Conservation (phyloP, 1,284 basidiomycete genomes). For the Pyrrhoderma lamaoense region DNA sequence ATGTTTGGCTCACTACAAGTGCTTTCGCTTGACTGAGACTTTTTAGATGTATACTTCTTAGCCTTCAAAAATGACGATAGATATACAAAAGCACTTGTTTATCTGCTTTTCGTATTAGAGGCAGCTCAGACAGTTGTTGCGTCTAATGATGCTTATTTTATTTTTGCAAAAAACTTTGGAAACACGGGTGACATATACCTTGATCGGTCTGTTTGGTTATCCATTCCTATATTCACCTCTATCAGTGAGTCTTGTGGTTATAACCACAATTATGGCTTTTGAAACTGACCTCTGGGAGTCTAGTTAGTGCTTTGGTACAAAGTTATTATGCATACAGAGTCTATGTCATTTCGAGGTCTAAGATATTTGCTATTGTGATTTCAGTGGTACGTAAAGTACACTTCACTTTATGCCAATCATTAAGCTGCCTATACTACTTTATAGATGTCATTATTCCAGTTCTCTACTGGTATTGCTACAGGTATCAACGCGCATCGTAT, state of each 20-base stretch:
- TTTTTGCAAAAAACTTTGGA: slow-evolving; percentile 25
- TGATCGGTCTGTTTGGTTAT: not conserved
- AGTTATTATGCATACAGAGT: not conserved
- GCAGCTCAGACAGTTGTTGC: slow-evolving; percentile 22
- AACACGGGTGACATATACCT: slow-evolving; percentile 5
- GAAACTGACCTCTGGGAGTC: not conserved
- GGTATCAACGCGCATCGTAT: not conserved
- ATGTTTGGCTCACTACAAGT: not conserved
- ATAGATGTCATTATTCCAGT: not conserved
- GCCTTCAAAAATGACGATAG: slow-evolving; percentile 24
- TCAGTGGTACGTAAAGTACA: not conserved
- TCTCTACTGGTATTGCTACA: not conserved
- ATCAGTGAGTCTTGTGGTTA: not conserved
- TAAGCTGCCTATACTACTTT: not conserved
- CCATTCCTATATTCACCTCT: not conserved
- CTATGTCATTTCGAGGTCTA: not conserved
- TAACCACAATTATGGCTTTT: not conserved
- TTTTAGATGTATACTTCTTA: slow-evolving; percentile 23
- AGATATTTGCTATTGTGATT: not conserved
- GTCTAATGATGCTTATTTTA: slow-evolving; percentile 22
- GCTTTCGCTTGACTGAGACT: not conserved
- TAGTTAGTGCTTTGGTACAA: not conserved
- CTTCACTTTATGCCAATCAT: not conserved
- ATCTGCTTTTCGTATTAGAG: slow-evolving; percentile 23
- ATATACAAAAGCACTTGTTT: slow-evolving; percentile 21